phyloP scores from a whole-genome alignment of 768 basidiomycete species.

The Roridomyces roridus region DNA sequence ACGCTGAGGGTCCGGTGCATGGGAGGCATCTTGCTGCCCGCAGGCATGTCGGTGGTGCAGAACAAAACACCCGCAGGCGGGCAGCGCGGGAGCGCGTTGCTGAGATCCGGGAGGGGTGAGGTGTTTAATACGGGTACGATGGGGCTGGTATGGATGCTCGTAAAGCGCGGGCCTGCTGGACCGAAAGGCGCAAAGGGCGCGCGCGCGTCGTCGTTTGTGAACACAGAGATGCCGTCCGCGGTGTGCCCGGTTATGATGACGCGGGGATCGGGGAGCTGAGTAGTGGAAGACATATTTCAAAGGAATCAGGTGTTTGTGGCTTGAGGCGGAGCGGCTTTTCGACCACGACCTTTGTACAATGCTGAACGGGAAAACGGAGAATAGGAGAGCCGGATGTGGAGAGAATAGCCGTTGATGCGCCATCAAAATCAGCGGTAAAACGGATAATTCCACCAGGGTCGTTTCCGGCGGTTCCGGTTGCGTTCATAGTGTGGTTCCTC shows the following conservation, averaged over 20 bases:
- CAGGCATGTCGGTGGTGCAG: conserved; percentile 18
- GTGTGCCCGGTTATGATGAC: conserved; percentile 16
- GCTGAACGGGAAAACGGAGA: too few species aligned
- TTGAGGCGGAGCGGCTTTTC: too few species aligned
- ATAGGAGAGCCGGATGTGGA: too few species aligned
- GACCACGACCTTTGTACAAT: too few species aligned
- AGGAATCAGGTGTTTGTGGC: too few species aligned
- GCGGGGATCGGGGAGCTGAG: conserved; percentile 12
- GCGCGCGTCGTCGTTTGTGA: conserved; percentile 13
- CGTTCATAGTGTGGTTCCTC: too few species aligned
- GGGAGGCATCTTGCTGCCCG: conserved; percentile 10
- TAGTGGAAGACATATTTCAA: too few species aligned
- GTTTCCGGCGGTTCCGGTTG: too few species aligned
- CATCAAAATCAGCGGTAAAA: too few species aligned
- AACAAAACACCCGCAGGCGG: conserved; percentile 15
- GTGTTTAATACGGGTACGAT: conserved; percentile 19
- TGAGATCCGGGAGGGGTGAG: conserved; percentile 12
- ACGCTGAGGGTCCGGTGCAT: conserved; percentile 11
- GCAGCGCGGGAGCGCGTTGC: conserved; percentile 11
- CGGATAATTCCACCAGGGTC: too few species aligned
- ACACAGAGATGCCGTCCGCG: conserved; percentile 13
- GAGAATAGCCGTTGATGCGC: too few species aligned
- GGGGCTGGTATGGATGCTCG: conserved; percentile 13
- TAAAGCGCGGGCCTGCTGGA: conserved; percentile 2
- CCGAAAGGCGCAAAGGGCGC: conserved; percentile 18